A percentile compares a stretch with the other conserved stretches of the same genome.
phyloP scores from a whole-genome alignment of 129 eudicot species.

The carrot (Daucus carota) region DH1_v3.0 NC_030382.2:53613001-53613500 shows the following conservation, averaged over 20 bases:
- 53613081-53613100: constrained; percentile 84
- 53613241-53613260: constrained; percentile 61
- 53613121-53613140: constrained; percentile 43
- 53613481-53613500: background rate
- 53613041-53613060: constrained; percentile 67
- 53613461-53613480: background rate
- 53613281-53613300: constrained; percentile 60
- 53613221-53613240: constrained; percentile 94
- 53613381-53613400: background rate
- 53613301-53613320: background rate
- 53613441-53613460: background rate
- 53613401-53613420: background rate
- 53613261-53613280: constrained; percentile 67
- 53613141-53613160: constrained; percentile 64
- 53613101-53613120: constrained; percentile 53
- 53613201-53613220: constrained; percentile 86
- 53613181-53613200: constrained; percentile 79
- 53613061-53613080: constrained; percentile 92
- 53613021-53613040: background rate
- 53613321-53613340: constrained; percentile 13
- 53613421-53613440: background rate
- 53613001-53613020: background rate
- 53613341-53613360: background rate
- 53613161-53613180: constrained; percentile 92
- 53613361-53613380: background rate